A percentile compares a stretch with the other conserved stretches of the same genome.
Evolutionary conservation across 2,329 filamentous ascomycete species (phyloP).

Genomic region (Claviceps sp.): DNA sequence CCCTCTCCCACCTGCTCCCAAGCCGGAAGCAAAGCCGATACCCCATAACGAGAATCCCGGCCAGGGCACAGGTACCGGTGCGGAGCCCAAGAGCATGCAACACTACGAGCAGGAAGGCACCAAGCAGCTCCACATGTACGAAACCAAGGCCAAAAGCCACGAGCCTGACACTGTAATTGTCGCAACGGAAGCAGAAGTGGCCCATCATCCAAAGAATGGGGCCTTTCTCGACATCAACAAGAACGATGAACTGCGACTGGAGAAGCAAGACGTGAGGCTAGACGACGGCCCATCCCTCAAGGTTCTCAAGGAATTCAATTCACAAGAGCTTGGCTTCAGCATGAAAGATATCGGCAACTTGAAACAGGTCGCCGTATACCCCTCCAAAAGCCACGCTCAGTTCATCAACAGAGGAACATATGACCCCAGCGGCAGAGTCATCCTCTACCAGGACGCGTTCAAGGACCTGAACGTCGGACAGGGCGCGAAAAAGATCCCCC

Average conservation of each 20-base stretch:
- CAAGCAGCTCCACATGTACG: neutral
- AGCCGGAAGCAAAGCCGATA: neutral
- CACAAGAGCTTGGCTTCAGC: neutral
- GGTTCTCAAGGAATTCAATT: neutral
- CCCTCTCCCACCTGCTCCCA: neutral
- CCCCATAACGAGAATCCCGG: neutral
- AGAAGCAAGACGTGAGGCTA: neutral
- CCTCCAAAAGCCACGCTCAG: neutral
- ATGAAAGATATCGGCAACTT: neutral
- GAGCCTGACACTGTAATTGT: neutral
- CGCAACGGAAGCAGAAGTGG: neutral
- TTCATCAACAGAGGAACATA: slow-evolving; percentile 1
- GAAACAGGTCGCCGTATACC: neutral
- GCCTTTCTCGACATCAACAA: neutral
- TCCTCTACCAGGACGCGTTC: neutral
- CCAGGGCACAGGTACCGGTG: neutral
- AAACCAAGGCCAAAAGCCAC: neutral
- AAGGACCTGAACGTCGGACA: neutral
- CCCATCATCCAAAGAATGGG: neutral
- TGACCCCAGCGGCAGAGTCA: neutral
- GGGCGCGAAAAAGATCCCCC: neutral
- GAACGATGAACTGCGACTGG: neutral
- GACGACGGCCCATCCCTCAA: neutral
- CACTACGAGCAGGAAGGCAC: neutral
- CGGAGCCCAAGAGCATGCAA: neutral